Evolutionary conservation across 768 basidiomycete genomes (phyloP), one percentile per base, ranked within the genome.

Genomic region (Fomitopsis serialis): DNA sequence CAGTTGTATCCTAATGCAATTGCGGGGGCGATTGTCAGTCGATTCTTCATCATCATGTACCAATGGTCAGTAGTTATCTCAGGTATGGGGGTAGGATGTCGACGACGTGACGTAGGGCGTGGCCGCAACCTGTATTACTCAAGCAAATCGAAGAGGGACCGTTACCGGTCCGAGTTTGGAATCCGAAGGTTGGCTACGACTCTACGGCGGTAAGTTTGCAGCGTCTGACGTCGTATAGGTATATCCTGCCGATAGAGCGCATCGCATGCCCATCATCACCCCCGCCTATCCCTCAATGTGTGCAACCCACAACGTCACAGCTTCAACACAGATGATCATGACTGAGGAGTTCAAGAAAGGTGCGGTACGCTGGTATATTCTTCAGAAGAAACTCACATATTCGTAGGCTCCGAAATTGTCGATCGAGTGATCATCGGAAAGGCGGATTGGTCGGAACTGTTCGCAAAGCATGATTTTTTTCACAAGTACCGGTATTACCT

Each of bases 281-380:
- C 97, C 97, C 2, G 95, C 97, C 11, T 99, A 98, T 70, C 97
- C 97, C 44, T 87, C 96, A 6, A 99, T 99, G 96, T 98, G 96
- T 68, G 84, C 96, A 23, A 99, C 97, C 17, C 97, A 99, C 73
- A 99, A 98, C 63, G 95, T 98, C 55, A 94, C 93, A 48, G 81
- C 83, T 42, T 97, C 94, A 9, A 98, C 96, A 4, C 92, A 97
- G 71, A 85, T 88, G 78, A 90, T 99, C 51, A 93, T 97, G 78
- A 95, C 89, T 0, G 86, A 92, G 60, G 97, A 99, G 64, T 94
- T 98, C 68, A 89, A 92, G 74, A 84, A 88, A 78, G 94, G 94
- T 89, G 5, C 19, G 36, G 56, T 50, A 23, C 1, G 52, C 50
- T 7, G 34, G 22, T 49, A 24, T 3, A 49, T 27, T 24, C 12